Percentiles rank a stretch among this genome's conserved stretches.
phyloP scores from a whole-genome alignment of 2,329 filamentous ascomycete genomes.

The Thelonectria rubi region DNA sequence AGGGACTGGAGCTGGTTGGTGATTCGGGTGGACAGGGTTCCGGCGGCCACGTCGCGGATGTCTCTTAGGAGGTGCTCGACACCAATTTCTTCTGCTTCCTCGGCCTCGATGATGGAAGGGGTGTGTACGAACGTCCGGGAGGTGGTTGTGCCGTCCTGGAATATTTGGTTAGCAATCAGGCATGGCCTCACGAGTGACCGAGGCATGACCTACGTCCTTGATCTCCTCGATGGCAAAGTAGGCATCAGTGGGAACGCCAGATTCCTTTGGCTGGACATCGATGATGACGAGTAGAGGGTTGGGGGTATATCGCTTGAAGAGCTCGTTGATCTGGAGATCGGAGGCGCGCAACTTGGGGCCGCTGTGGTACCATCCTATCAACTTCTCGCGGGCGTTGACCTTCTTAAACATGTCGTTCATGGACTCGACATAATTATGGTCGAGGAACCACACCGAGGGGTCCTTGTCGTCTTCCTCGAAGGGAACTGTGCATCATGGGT shows the following conservation, averaged over 20 bases:
- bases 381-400: slow-evolving; percentile 97
- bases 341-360: slow-evolving; percentile 96
- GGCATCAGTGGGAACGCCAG: slow-evolving; percentile 95
- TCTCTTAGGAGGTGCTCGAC: slow-evolving; percentile 97
- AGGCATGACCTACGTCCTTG: slow-evolving; percentile 79
- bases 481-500: slow-evolving; percentile 69
- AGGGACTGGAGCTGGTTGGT: slow-evolving; percentile 97
- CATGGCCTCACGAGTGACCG: neutral
- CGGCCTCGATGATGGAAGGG: slow-evolving; percentile 96
- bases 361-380: slow-evolving; percentile 99
- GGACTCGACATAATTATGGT: slow-evolving; percentile 98
- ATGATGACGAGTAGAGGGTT: slow-evolving; percentile 97
- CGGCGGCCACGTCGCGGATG: slow-evolving; percentile 97
- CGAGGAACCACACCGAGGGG: slow-evolving; percentile 97
- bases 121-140: slow-evolving; percentile 98
- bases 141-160: slow-evolving; percentile 93
- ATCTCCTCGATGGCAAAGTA: slow-evolving; percentile 99
- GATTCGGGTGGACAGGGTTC: slow-evolving; percentile 94
- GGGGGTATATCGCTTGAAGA: slow-evolving; percentile 98
- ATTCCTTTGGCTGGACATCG: slow-evolving; percentile 97
- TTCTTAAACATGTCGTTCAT: slow-evolving; percentile 99
- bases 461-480: slow-evolving; percentile 99
- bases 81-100: slow-evolving; percentile 98
- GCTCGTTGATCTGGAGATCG: slow-evolving; percentile 98
- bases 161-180: neutral